Base-by-base conservation (phyloP, 176 grass and related monocot genomes). In the Aechmea fasciata region DNA sequence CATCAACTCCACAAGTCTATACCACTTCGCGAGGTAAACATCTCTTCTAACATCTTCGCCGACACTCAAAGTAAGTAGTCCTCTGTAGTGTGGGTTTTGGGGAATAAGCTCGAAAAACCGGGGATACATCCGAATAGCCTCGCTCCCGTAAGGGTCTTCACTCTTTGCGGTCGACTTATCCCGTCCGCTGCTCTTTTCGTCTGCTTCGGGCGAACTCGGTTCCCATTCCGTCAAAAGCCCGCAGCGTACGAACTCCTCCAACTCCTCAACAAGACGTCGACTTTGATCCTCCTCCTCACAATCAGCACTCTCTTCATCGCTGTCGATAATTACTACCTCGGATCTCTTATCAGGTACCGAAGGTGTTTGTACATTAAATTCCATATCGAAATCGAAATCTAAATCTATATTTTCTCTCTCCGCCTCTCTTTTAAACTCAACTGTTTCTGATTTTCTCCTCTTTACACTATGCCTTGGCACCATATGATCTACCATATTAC, bases 71-170 rank as follows among this genome's bases (percentile, higher is more conserved):
- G 69, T 79, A 50, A 73, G 13, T 9, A 85, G 57, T 26, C 80
- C 87, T 83, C 33, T 77, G 70, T 90, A 90, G 69, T 90, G 87
- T 68, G 87, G 87, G 70, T 70, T 77, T 25, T 90, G 87, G 9
- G 87, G 87, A 67, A 90, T 80, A 57, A 90, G 13, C 65, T 79
- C 26, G 64, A 90, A 90, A 65, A 85, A 90, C 20, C 28, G 65
- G 78, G 79, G 80, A 26, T 90, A 85, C 52, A 83, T 73, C 61
- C 73, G 70, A 74, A 77, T 77, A 15, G 87, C 83, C 52, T 80
- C 76, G 64, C 74, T 47, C 51, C 73, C 80, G 52, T 71, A 85
- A 73, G 83, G 80, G 48, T 90, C 87, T 71, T 26, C 51, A 29
- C 23, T 68, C 11, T 49, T 62, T 51, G 13, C 65, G 12, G 73